phyloP scores from a whole-genome alignment of 1,284 basidiomycete genomes.

The Farysia itapuensis region DNA sequence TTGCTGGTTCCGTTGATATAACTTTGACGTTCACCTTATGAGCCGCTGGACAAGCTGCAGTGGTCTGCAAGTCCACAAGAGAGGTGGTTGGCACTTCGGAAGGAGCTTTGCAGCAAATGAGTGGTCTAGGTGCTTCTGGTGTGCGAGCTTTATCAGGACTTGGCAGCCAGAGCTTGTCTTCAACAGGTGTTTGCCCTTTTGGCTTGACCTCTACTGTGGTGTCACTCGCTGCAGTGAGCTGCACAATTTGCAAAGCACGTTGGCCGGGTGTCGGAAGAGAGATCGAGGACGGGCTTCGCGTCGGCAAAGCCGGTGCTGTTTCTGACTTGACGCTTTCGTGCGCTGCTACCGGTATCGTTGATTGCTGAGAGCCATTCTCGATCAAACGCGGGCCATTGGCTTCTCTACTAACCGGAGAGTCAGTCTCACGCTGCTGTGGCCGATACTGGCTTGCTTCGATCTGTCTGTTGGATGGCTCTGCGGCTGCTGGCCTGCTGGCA shows the following conservation, averaged over 20 bases:
- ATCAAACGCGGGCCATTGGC: too few relatives aligned
- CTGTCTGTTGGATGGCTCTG: conserved; percentile 13
- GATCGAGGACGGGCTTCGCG: conserved; percentile 3
- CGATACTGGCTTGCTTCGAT: neutral
- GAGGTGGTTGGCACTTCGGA: conserved; percentile 14
- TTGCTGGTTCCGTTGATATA: conserved; percentile 21
- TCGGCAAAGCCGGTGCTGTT: neutral
- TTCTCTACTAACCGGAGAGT: too few relatives aligned
- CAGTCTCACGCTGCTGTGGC: neutral
- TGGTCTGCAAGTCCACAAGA: conserved; percentile 15
- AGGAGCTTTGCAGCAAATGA: conserved; percentile 29
- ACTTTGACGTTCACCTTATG: conserved; percentile 25
- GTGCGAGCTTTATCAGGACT: neutral
- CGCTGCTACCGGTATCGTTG: too few relatives aligned
- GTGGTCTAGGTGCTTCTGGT: conserved; percentile 1
- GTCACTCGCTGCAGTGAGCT: conserved; percentile 1
- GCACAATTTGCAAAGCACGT: conserved; percentile 8
- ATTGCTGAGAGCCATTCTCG: too few relatives aligned
- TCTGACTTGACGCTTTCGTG: neutral
- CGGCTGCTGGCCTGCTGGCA: conserved; percentile 16
- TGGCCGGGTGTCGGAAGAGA: conserved; percentile 32
- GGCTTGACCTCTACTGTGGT: neutral
- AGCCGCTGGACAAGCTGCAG: conserved; percentile 21
- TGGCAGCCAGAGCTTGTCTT: neutral
- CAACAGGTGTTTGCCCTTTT: neutral